Evolutionary conservation across 257 asterid genomes (phyloP).

Genomic region (Mentha longifolia): DNA sequence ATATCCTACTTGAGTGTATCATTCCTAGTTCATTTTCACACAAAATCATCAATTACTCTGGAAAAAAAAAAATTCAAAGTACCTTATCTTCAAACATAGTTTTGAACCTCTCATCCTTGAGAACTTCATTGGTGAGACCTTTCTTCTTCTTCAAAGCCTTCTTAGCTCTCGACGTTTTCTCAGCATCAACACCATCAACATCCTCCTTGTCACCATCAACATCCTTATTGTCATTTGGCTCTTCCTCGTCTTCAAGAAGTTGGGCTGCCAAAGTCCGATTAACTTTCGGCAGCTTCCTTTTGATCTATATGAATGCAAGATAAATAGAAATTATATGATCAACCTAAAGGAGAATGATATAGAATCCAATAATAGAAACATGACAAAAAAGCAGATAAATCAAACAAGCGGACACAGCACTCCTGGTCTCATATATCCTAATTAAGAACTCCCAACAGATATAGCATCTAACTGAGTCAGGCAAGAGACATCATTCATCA

Average conservation of each 20-base stretch:
- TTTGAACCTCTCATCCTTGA: slow-evolving; percentile 75
- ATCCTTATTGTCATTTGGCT: slow-evolving; percentile 52
- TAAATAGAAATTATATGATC: not conserved
- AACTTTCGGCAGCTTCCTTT: slow-evolving; percentile 78
- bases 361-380: not conserved
- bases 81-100: slow-evolving; percentile 71
- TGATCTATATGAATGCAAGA: slow-evolving; percentile 51
- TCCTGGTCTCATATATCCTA: not conserved
- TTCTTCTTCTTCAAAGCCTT: slow-evolving; percentile 78
- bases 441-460: not conserved
- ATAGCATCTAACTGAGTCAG: not conserved
- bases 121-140: slow-evolving; percentile 65
- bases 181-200: slow-evolving; percentile 51
- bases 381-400: not conserved
- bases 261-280: slow-evolving; percentile 60
- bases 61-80: slow-evolving; percentile 24
- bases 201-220: slow-evolving; percentile 1
- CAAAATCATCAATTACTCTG: not conserved
- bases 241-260: slow-evolving; percentile 73
- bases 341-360: not conserved
- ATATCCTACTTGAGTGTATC: not conserved
- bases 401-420: not conserved
- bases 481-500: not conserved
- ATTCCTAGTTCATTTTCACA: slow-evolving; percentile 9
- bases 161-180: slow-evolving; percentile 56